Evolutionary conservation across 345 rosid species (phyloP).

Genomic region (Brassica cretica): DNA sequence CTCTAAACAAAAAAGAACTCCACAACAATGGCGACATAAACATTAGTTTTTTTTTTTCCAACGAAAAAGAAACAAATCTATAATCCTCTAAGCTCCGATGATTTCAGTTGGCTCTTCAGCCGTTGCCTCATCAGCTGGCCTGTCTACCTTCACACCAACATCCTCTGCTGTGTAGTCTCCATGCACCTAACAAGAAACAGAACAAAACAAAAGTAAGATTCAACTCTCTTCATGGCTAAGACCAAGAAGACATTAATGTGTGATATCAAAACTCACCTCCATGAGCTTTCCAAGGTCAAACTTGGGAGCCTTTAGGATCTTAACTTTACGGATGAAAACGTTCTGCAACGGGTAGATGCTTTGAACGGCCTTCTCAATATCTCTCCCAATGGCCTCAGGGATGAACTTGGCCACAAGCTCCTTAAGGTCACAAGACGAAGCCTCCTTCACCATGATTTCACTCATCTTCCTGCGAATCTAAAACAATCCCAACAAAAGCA

Average conservation of each 20-base stretch:
- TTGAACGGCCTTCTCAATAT: conserved; percentile 79
- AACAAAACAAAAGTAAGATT: background rate
- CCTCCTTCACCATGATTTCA: conserved; percentile 79
- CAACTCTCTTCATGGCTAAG: background rate
- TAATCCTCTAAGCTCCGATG: conserved; percentile 39
- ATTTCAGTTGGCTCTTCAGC: conserved; percentile 33
- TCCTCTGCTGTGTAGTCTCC: conserved; percentile 40
- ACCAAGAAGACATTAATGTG: background rate
- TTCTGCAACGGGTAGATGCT: conserved; percentile 83
- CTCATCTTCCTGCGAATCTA: conserved; percentile 93
- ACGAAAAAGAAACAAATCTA: conserved; percentile 12
- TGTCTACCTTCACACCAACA: conserved; percentile 42
- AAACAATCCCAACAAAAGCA: background rate
- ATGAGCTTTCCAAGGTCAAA: conserved; percentile 94
- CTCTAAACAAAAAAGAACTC: background rate
- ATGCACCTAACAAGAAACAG: conserved; percentile 27
- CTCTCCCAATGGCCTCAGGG: conserved; percentile 81
- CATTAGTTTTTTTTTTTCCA: background rate
- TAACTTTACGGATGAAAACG: conserved; percentile 82
- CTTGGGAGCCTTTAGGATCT: conserved; percentile 90
- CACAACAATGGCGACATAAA: conserved; percentile 14
- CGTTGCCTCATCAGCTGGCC: conserved; percentile 31
- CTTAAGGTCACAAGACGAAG: conserved; percentile 82
- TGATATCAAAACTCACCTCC: conserved; percentile 48
- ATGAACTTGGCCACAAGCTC: conserved; percentile 74